Conservation (phyloP, 116 monocot genomes). For the Trichopus zeylanicus region DNA sequence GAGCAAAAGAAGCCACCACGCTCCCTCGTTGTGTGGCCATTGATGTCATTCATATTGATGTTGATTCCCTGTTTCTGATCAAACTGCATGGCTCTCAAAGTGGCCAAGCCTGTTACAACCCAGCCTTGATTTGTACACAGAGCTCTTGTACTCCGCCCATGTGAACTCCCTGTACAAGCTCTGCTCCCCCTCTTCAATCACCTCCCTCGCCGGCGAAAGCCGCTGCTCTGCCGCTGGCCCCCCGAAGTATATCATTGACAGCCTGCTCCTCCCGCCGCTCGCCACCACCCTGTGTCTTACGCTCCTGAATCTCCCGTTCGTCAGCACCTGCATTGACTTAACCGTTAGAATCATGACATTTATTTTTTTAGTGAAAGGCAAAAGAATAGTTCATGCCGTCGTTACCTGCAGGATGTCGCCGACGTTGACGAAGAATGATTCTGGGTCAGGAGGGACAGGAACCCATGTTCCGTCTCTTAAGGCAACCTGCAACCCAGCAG, state of each 20-base stretch:
- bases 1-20: too few species aligned
- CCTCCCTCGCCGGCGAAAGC: constrained; percentile 47
- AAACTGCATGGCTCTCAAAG: constrained; percentile 34
- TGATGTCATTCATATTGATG: background rate
- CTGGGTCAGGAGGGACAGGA: constrained; percentile 58
- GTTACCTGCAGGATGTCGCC: constrained; percentile 77
- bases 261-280: constrained; percentile 45
- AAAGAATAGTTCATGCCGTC: too few species aligned
- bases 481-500: constrained; percentile 55
- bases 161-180: constrained; percentile 82
- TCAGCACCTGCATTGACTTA: constrained; percentile 56
- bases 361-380: too few species aligned
- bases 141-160: constrained; percentile 87
- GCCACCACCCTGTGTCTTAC: constrained; percentile 86
- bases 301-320: constrained; percentile 87
- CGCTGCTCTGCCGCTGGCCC: constrained; percentile 36
- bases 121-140: constrained; percentile 67
- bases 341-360: too few species aligned
- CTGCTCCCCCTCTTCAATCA: constrained; percentile 68
- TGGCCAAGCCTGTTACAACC: constrained; percentile 52
- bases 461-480: constrained; percentile 62
- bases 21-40: too few species aligned
- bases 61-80: background rate
- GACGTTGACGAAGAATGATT: constrained; percentile 72
- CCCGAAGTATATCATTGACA: constrained; percentile 85